Conservation (phyloP, 805 yeast genomes). For the Hagleromyces aurorensis region DNA sequence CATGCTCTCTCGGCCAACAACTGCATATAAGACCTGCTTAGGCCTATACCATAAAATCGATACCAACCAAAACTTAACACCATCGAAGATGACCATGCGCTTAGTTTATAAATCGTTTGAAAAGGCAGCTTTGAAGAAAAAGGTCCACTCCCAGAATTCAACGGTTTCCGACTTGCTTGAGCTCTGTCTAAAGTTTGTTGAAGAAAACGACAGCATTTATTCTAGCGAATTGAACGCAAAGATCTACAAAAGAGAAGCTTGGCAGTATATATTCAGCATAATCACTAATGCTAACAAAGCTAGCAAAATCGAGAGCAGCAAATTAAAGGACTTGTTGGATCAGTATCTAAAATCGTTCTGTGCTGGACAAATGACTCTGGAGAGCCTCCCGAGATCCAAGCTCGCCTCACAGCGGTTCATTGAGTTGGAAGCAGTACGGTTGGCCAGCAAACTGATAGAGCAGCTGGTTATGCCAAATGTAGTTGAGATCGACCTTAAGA, state of each 20-base stretch:
- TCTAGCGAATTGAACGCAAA: conserved; percentile 7
- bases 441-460: conserved; percentile 14
- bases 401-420: conserved; percentile 13
- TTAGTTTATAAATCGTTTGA: conserved; percentile 22
- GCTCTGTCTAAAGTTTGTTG: conserved; percentile 13
- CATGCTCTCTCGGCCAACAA: conserved; percentile 10
- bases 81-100: conserved; percentile 13
- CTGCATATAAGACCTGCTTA: conserved; percentile 14
- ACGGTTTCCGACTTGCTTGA: conserved; percentile 8
- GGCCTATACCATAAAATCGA: conserved; percentile 12
- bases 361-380: conserved; percentile 8
- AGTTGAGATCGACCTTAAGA: conserved; percentile 2
- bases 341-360: conserved; percentile 16
- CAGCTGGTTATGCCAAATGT: conserved; percentile 8
- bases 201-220: conserved; percentile 12
- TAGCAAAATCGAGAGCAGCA: conserved; percentile 5
- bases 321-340: conserved; percentile 9
- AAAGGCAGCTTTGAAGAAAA: conserved; percentile 18
- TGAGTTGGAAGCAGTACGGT: conserved; percentile 21
- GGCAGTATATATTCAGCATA: conserved; percentile 22
- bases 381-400: conserved; percentile 1
- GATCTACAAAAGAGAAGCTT: conserved; percentile 16
- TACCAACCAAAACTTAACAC: conserved; percentile 4
- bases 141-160: conserved; percentile 6
- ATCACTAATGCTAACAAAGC: conserved; percentile 11